Percentiles rank a stretch among this genome's conserved stretches.
Evolutionary conservation across 106 monocot genomes (phyloP).

Genomic region (Platanthera zijinensis): DNA sequence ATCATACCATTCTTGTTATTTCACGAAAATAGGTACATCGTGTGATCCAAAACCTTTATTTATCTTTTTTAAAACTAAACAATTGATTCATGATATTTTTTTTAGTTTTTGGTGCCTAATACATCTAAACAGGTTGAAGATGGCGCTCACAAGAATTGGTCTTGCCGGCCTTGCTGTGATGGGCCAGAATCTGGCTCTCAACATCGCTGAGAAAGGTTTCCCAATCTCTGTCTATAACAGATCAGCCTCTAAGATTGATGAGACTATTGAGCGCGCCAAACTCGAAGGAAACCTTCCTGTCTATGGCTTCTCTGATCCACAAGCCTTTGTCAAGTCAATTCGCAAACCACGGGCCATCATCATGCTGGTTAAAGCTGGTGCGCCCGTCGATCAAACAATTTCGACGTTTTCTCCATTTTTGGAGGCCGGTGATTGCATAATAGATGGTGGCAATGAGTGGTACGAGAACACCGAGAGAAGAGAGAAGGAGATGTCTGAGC

Average conservation of each 20-base stretch:
- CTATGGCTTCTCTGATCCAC: conserved; percentile 40
- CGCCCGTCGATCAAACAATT: conserved; percentile 54
- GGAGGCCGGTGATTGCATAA: conserved; percentile 50
- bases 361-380: conserved; percentile 52
- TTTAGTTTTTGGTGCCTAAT: conserved; percentile 1
- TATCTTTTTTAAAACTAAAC: neutral
- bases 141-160: conserved; percentile 46
- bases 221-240: conserved; percentile 55
- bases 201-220: conserved; percentile 55
- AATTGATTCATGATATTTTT: neutral
- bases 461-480: conserved; percentile 56
- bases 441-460: conserved; percentile 58
- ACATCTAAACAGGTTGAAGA: conserved; percentile 20
- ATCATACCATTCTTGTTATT: neutral
- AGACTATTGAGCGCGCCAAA: conserved; percentile 45
- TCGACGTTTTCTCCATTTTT: conserved; percentile 28
- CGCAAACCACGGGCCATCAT: conserved; percentile 45
- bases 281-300: conserved; percentile 41
- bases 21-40: neutral
- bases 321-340: conserved; percentile 38
- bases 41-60: neutral
- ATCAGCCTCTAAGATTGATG: conserved; percentile 47
- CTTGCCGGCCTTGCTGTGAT: conserved; percentile 53
- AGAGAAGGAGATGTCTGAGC: conserved; percentile 43
- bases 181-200: conserved; percentile 54